A percentile compares a stretch with the other conserved stretches of the same genome.
Evolutionary conservation across 2,329 filamentous ascomycete species (phyloP).

Genomic region (Phyllosticta citriasiana): DNA sequence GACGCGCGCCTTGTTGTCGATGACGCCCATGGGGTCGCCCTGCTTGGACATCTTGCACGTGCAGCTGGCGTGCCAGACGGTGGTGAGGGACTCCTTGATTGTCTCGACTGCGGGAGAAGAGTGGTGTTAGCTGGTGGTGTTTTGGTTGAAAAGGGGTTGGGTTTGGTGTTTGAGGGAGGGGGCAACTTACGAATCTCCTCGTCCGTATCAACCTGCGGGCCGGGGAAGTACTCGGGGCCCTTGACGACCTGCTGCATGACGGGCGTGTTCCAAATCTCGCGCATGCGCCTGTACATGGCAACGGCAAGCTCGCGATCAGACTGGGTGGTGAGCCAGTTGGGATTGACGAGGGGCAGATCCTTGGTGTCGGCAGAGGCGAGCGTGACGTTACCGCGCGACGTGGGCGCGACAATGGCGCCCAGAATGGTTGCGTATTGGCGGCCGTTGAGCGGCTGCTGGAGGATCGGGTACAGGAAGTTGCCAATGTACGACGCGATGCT

Average conservation of each 20-base stretch:
- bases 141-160: background rate
- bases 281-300: slow-evolving; percentile 21
- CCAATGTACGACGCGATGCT: slow-evolving; percentile 15
- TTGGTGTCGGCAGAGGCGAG: slow-evolving; percentile 19
- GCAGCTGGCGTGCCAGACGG: slow-evolving; percentile 13
- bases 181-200: slow-evolving; percentile 16
- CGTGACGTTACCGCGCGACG: slow-evolving; percentile 27
- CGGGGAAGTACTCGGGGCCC: slow-evolving; percentile 21
- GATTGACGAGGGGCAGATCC: slow-evolving; percentile 23
- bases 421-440: slow-evolving; percentile 25
- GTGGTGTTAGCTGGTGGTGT: background rate
- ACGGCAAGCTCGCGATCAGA: slow-evolving; percentile 24
- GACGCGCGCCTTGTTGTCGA: slow-evolving; percentile 25
- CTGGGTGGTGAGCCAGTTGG: slow-evolving; percentile 25
- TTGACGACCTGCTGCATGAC: slow-evolving; percentile 18
- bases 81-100: slow-evolving; percentile 9
- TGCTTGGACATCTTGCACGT: slow-evolving; percentile 18
- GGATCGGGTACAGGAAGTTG: slow-evolving; percentile 14
- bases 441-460: slow-evolving; percentile 17
- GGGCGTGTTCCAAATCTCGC: slow-evolving; percentile 17
- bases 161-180: background rate
- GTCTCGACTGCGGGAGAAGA: background rate
- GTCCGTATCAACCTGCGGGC: slow-evolving; percentile 15
- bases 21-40: slow-evolving; percentile 22
- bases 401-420: slow-evolving; percentile 22